Evolutionary conservation across 148 eudicot species (phyloP).

Genomic region (Oxyria digyna): DNA sequence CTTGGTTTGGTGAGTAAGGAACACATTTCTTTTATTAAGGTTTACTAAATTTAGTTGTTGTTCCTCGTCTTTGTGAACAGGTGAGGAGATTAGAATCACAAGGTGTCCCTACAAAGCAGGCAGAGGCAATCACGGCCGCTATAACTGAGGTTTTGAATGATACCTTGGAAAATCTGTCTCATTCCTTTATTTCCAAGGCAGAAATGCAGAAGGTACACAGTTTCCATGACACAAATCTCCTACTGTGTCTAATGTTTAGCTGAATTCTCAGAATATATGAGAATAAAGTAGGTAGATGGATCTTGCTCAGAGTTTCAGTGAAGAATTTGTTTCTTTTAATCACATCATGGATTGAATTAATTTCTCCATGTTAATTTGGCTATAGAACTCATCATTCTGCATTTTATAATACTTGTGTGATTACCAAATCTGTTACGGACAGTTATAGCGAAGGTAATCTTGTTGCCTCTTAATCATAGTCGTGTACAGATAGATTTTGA

Average conservation of each 20-base stretch:
- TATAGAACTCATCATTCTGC: background rate
- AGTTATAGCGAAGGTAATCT: background rate
- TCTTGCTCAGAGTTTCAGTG: background rate
- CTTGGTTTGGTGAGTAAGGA: background rate
- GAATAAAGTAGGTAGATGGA: no score
- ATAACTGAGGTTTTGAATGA: conserved; percentile 65
- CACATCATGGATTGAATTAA: background rate
- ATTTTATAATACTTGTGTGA: background rate
- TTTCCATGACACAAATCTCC: background rate
- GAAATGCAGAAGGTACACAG: conserved; percentile 55
- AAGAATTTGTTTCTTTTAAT: background rate
- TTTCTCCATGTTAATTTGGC: background rate
- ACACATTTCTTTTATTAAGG: background rate
- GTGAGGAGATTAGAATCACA: conserved; percentile 71
- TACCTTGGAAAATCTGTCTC: conserved; percentile 55
- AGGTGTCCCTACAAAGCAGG: conserved; percentile 76
- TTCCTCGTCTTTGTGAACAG: conserved; percentile 12
- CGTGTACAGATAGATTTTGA: background rate
- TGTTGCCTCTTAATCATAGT: background rate
- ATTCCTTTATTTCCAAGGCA: conserved; percentile 51
- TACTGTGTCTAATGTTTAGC: background rate
- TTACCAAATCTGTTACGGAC: background rate
- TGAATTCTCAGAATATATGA: background rate
- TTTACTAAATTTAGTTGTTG: background rate
- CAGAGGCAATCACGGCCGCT: conserved; percentile 68